Evolutionary conservation across 176 grass and related monocot species (phyloP), one percentile per base, ranked within the genome.

Genomic region (Zea mays): DNA sequence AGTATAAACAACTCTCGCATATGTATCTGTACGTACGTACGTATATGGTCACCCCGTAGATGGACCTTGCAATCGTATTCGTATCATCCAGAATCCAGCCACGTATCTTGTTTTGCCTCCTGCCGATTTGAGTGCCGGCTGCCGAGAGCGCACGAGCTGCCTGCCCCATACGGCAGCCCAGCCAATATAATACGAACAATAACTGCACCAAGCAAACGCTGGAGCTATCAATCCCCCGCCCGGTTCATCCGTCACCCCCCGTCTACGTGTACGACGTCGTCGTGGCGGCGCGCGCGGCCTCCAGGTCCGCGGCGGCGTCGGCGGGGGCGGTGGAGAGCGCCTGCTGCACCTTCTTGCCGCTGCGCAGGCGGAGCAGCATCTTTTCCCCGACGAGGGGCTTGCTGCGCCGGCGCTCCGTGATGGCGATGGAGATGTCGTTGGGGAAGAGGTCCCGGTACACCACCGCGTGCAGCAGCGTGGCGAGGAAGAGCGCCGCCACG

Each of bases 341-440:
- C 12, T 3, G 0, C 0, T 63, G 5, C 12, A 37, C 5, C 61
- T 63, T 37, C 10, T 14, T 63, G 12, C 5, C 27, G 4, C 27
- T 1, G 40, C 20, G 11, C 37, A 45, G 17, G 38, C 21, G 76
- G 0, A 74, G 34, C 58, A 36, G n/a, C 33, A 19, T 39, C 45
- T 19, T 42, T 40, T 80, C 64, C 6, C 42, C 48, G 36, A 62
- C 39, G 46, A 46, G 46, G 56, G 81, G 60, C 80, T 76, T 84
- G 70, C 51, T 84, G 55, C 51, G 72, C 17, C 36, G 55, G 34
- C 86, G 71, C 57, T 88, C 86, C 1, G 87, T 85, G 79, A 98
- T 98, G 77, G 96, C 96, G 67, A 98, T 98, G 85, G 96, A 82
- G 81, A 98, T 94, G 85, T 98, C 96, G 71, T 98, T 98, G 45